Evolutionary conservation across 192 early-diverging fungal species (phyloP).

Genomic region (Entomortierella beljakovae): DNA sequence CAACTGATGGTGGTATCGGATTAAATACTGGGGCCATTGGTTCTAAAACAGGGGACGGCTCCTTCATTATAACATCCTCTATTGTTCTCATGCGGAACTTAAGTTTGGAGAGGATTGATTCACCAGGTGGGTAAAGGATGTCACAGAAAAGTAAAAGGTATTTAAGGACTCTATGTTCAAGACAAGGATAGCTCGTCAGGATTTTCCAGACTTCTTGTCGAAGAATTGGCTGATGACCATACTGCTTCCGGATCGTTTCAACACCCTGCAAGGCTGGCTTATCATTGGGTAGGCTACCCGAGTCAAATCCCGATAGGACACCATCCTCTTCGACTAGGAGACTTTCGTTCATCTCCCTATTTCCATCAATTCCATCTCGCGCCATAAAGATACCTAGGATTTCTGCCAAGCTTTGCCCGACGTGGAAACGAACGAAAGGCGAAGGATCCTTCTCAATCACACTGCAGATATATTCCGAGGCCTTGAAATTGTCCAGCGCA

Average conservation of each 20-base stretch:
- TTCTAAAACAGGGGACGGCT: background rate
- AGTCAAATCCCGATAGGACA: slow-evolving; percentile 37
- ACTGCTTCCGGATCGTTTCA: slow-evolving; percentile 30
- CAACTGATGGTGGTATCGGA: background rate
- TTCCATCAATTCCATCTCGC: slow-evolving; percentile 17
- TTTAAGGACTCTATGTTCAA: slow-evolving; percentile 69
- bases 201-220: slow-evolving; percentile 40
- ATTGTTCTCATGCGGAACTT: slow-evolving; percentile 61
- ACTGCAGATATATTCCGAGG: slow-evolving; percentile 67
- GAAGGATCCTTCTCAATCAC: slow-evolving; percentile 73
- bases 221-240: slow-evolving; percentile 39
- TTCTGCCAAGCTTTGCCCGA: slow-evolving; percentile 60
- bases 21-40: background rate
- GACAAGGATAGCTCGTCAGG: slow-evolving; percentile 32
- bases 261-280: slow-evolving; percentile 23
- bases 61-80: slow-evolving; percentile 27
- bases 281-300: slow-evolving; percentile 9
- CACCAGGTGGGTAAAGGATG: slow-evolving; percentile 69
- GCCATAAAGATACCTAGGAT: slow-evolving; percentile 59
- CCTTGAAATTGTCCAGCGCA: slow-evolving; percentile 61
- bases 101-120: slow-evolving; percentile 61
- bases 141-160: slow-evolving; percentile 74
- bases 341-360: slow-evolving; percentile 37
- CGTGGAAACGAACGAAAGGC: slow-evolving; percentile 69
- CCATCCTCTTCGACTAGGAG: slow-evolving; percentile 65